Evolutionary conservation across 2,329 filamentous ascomycete species (phyloP).

Genomic region (Neofusicoccum sp.): DNA sequence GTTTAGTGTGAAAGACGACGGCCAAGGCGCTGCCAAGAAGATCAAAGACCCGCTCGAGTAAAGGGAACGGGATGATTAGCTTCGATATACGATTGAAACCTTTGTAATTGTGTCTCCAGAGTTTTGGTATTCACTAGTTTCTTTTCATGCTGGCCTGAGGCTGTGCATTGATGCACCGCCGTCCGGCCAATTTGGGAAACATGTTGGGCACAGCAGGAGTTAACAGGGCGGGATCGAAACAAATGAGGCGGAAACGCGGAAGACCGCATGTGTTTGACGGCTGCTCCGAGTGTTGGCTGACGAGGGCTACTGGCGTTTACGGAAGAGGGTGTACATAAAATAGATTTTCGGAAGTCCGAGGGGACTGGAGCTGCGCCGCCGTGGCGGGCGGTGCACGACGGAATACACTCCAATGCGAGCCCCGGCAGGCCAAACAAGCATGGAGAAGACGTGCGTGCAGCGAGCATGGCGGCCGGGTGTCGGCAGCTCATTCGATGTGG

Average conservation of each 20-base stretch:
- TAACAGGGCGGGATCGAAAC: background rate
- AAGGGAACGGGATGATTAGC: background rate
- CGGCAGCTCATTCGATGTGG: background rate
- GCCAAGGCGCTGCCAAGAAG: constrained; percentile 5
- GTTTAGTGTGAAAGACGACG: background rate
- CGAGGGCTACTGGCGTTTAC: constrained; percentile 1
- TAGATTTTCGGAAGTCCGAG: constrained; percentile 3
- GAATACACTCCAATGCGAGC: background rate
- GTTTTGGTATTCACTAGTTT: constrained; percentile 7
- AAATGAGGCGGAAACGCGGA: background rate
- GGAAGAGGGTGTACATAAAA: constrained; percentile 13
- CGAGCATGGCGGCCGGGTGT: background rate
- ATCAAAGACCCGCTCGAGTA: constrained; percentile 18
- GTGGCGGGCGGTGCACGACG: background rate
- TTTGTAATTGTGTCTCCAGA: constrained; percentile 5
- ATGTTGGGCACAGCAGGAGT: constrained; percentile 1
- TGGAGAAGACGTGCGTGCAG: too few species aligned
- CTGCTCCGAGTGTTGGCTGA: background rate
- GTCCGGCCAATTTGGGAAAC: background rate
- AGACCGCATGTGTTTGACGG: background rate
- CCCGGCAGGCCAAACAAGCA: background rate
- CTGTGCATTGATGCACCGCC: background rate
- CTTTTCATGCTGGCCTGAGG: constrained; percentile 2
- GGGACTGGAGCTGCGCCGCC: background rate
- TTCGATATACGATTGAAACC: constrained; percentile 4